Conservation (phyloP, 2,329 filamentous ascomycete species). For the Claviceps monticola region DNA sequence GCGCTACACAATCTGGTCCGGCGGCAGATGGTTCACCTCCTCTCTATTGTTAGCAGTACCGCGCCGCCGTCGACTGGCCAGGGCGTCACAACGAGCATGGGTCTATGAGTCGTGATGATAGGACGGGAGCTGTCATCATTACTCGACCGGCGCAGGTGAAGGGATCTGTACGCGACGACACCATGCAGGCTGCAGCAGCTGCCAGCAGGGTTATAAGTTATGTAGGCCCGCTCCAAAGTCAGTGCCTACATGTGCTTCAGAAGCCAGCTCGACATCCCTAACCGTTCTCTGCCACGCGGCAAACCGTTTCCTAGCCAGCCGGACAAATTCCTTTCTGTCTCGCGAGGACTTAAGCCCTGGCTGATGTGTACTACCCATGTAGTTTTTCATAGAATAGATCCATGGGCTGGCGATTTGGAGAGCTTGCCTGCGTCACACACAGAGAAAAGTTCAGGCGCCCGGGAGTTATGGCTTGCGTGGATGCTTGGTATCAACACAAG, state of each 20-base stretch:
- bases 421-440: neutral
- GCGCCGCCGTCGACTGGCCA: slow-evolving; percentile 5
- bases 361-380: neutral
- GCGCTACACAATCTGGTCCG: neutral
- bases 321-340: neutral
- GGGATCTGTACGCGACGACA: neutral
- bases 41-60: slow-evolving; percentile 5
- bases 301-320: neutral
- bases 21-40: slow-evolving; percentile 1
- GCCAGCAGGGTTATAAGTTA: neutral
- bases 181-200: no score
- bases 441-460: neutral
- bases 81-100: slow-evolving; percentile 7
- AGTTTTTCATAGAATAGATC: neutral
- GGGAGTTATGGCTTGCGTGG: neutral
- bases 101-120: neutral
- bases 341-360: neutral
- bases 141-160: neutral
- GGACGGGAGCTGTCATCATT: neutral
- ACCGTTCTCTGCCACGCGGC: neutral
- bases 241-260: neutral
- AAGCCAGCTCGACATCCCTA: neutral
- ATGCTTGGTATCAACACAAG: neutral
- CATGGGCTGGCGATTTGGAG: neutral
- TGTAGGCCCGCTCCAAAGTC: neutral